Evolutionary conservation across 2,329 filamentous ascomycete species (phyloP).

Genomic region (Aspergillus ruber): DNA sequence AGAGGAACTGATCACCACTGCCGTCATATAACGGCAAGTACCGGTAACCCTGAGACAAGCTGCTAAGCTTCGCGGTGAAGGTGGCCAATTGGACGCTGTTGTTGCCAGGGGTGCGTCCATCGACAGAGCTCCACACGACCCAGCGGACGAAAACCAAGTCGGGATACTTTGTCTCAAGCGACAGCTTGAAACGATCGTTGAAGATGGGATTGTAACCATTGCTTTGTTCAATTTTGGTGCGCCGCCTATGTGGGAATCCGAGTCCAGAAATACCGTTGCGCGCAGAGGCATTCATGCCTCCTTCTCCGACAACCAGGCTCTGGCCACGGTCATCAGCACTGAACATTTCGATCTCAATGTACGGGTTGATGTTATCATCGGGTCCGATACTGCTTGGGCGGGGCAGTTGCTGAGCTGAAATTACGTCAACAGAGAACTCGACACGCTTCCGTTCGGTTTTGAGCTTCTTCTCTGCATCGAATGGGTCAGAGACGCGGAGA

Average conservation of each 20-base stretch:
- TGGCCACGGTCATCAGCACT: constrained; percentile 87
- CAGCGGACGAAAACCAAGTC: constrained; percentile 90
- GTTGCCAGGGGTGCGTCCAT: constrained; percentile 64
- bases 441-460: constrained; percentile 77
- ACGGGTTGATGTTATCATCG: constrained; percentile 77
- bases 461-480: constrained; percentile 26
- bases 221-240: constrained; percentile 72
- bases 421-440: constrained; percentile 76
- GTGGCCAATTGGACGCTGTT: constrained; percentile 65
- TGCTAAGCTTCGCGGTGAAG: constrained; percentile 87
- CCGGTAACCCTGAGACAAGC: constrained; percentile 84
- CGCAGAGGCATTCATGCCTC: constrained; percentile 58
- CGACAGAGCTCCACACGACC: constrained; percentile 80
- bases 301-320: constrained; percentile 60
- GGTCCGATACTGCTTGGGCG: constrained; percentile 66
- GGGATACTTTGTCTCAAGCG: constrained; percentile 86
- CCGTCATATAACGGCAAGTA: constrained; percentile 84
- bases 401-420: constrained; percentile 92
- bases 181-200: constrained; percentile 70
- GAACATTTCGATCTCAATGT: constrained; percentile 91
- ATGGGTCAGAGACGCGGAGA: constrained; percentile 49
- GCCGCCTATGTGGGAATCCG: constrained; percentile 66
- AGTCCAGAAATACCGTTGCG: constrained; percentile 61
- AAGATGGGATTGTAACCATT: constrained; percentile 95
- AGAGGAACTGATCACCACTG: constrained; percentile 86